These are phyloP conservation scores for Ogataea sp. DNA, from an alignment of 805 yeast genomes.

Conservation along the genomic window DNA sequence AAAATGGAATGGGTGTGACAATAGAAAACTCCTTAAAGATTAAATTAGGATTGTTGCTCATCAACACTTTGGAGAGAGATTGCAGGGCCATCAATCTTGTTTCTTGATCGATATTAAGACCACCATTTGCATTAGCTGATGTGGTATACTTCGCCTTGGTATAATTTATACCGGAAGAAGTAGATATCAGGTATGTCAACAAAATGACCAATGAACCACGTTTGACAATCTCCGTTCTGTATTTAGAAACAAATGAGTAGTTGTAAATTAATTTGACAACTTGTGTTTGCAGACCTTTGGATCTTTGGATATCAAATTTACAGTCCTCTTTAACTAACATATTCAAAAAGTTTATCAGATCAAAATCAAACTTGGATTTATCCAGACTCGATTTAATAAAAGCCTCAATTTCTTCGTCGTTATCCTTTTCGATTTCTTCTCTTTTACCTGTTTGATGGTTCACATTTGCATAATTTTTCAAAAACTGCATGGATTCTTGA, in stretches of 20 bases:
- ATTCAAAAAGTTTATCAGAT: slow-evolving; percentile 7
- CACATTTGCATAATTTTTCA: slow-evolving; percentile 27
- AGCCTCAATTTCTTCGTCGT: slow-evolving; percentile 17
- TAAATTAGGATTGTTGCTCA: slow-evolving; percentile 33
- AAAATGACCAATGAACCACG: slow-evolving; percentile 37
- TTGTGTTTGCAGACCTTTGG: slow-evolving; percentile 19
- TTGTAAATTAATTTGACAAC: slow-evolving; percentile 28
- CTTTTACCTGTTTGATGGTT: slow-evolving; percentile 21
- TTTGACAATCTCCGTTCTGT: slow-evolving; percentile 30
- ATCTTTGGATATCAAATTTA: slow-evolving; percentile 5
- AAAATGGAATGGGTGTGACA: slow-evolving; percentile 37
- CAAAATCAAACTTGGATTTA: slow-evolving; percentile 15
- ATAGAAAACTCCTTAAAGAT: slow-evolving; percentile 32
- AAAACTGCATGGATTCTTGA: slow-evolving; percentile 25
- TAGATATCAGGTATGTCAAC: slow-evolving; percentile 30
- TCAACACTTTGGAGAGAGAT: slow-evolving; percentile 35
- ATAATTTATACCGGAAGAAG: slow-evolving; percentile 17
- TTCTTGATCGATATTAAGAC: slow-evolving; percentile 11
- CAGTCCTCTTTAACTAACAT: slow-evolving; percentile 8
- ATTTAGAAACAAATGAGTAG: slow-evolving; percentile 20
- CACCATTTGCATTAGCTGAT: slow-evolving; percentile 3
- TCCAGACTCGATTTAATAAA: slow-evolving; percentile 18
- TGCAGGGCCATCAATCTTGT: slow-evolving; percentile 28
- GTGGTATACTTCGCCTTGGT: slow-evolving; percentile 3
- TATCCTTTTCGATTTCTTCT: slow-evolving; percentile 21